Conservation (phyloP, 768 basidiomycete species). For the Hygrocybe punicea region DNA sequence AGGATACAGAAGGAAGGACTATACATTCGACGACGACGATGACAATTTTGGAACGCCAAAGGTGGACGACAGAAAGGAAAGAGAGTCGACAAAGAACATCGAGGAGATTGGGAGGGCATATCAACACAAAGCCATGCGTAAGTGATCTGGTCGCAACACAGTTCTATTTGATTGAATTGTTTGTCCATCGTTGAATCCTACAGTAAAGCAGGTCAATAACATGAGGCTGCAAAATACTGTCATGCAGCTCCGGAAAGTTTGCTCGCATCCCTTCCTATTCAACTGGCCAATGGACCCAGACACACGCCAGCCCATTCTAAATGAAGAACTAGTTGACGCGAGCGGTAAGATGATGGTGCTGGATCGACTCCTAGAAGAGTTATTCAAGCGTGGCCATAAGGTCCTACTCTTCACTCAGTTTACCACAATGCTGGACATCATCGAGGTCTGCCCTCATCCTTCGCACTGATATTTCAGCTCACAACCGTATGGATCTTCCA, state of each 20-base stretch:
- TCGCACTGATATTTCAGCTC: constrained; percentile 2
- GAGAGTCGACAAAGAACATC: constrained; percentile 43
- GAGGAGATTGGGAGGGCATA: constrained; percentile 56
- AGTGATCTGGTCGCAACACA: constrained; percentile 11
- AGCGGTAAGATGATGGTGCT: constrained; percentile 98
- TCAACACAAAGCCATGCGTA: constrained; percentile 58
- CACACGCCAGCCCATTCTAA: constrained; percentile 61
- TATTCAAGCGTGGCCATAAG: constrained; percentile 80
- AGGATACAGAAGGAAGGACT: constrained; percentile 37
- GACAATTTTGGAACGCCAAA: constrained; percentile 62
- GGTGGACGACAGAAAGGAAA: constrained; percentile 37
- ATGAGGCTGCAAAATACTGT: constrained; percentile 92
- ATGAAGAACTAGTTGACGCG: constrained; percentile 76
- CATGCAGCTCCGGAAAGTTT: constrained; percentile 97
- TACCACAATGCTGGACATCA: constrained; percentile 92
- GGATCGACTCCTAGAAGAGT: constrained; percentile 76
- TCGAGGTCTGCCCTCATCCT: constrained; percentile 56
- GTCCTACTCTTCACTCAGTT: constrained; percentile 91
- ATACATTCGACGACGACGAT: constrained; percentile 58
- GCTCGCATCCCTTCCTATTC: constrained; percentile 89
- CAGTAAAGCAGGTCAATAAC: constrained; percentile 85
- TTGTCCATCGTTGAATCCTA: constrained; percentile 1
- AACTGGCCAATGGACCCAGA: constrained; percentile 71
- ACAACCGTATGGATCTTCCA: constrained; percentile 21
- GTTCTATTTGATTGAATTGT: not conserved